Base-by-base conservation (phyloP, 371 early-diverging fungal genomes). In the Apophysomyces sp. region DNA sequence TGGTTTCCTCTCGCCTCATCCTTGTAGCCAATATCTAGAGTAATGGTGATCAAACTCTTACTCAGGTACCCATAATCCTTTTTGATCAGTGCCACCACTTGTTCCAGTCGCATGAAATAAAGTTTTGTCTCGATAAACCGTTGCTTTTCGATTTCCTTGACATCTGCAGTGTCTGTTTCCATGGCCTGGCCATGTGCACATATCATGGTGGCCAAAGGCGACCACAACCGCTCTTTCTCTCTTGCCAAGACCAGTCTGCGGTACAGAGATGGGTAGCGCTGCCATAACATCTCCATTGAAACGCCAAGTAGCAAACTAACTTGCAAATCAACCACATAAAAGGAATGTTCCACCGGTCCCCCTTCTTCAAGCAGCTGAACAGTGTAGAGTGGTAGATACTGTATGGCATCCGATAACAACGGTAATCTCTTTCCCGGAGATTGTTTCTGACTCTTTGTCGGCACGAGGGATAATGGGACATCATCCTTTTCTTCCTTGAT, bases 201-300 rank as follows among this genome's bases (percentile, higher is more conserved):
- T 11, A 89, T 69, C 90, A 89, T 89, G 8, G 78, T 79, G 0
- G 88, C 78, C 12, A 90, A 58, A 0, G 90, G 90, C 28, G 82
- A 83, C 90, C 90, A 90, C 18, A 90, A 68, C n/a, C 86, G 83
- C 41, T 86, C 86, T 68, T 90, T 87, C 51, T 89, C 89, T 2
- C 74, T 72, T 5, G 58, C 58, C 2, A 76, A 77, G n/a, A 89
- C 71, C 26, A 66, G 59, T 26, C 86, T 80, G 28, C 86, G 82
- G 27, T 73, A 68, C 16, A 90, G 67, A 39, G 81, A 71, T 16
- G 88, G 86, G 52, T 90, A 90, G n/a, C 74, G 77, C 24, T 62
- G 55, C 65, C 78, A 81, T 12, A 90, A 67, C 12, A 77, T 71
- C 4, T 78, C 74, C 6, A 63, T 72, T 0, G 79, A 57, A 13